Percentiles rank a stretch among this genome's conserved stretches.
phyloP scores from a whole-genome alignment of 768 basidiomycete species.

The Russula lepida region DNA sequence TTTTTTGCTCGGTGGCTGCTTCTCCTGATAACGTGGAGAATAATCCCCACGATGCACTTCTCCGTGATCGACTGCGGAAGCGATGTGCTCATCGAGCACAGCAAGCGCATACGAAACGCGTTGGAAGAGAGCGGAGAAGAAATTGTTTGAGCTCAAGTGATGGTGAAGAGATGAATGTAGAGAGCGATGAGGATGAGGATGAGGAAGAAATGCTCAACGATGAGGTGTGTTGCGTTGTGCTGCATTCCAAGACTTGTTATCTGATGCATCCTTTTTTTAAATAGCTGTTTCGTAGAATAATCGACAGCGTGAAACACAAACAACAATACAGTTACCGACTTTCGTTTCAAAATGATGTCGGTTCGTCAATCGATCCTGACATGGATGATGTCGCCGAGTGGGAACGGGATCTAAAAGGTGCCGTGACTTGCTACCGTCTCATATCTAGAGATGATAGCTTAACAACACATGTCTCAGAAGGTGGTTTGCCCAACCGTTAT shows the following conservation, averaged over 20 bases:
- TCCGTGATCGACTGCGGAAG: slow-evolving; percentile 23
- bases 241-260: background rate
- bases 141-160: slow-evolving; percentile 21
- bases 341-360: slow-evolving; percentile 61
- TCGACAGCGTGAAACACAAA: slow-evolving; percentile 45
- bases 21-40: slow-evolving; percentile 1
- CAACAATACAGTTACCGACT: slow-evolving; percentile 46
- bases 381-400: slow-evolving; percentile 54
- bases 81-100: slow-evolving; percentile 22
- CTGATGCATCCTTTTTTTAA: background rate
- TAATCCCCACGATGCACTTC: slow-evolving; percentile 18
- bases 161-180: slow-evolving; percentile 21
- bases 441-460: background rate
- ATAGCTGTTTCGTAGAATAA: slow-evolving; percentile 63
- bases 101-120: slow-evolving; percentile 18
- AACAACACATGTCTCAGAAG: background rate
- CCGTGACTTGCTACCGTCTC: background rate
- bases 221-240: slow-evolving; percentile 19
- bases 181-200: slow-evolving; percentile 18
- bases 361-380: slow-evolving; percentile 69
- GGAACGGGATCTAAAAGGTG: slow-evolving; percentile 49
- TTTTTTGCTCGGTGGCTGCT: background rate
- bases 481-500: background rate
- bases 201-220: slow-evolving; percentile 22
- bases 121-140: slow-evolving; percentile 12